phyloP scores from a whole-genome alignment of 2,329 filamentous ascomycete genomes.

The Neoarthrinium moseri region DNA sequence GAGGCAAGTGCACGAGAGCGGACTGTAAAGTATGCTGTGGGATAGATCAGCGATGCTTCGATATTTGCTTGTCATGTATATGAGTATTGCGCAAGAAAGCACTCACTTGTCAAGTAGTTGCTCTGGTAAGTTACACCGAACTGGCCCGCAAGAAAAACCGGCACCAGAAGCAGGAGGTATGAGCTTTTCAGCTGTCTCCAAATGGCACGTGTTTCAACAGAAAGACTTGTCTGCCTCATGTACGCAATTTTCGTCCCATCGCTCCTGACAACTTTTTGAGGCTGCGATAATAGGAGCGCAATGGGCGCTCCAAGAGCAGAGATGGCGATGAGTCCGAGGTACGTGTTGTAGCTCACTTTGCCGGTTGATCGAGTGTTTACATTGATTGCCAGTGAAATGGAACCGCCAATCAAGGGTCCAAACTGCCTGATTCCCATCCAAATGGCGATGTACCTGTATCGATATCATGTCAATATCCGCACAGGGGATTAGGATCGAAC shows the following conservation, averaged over 20 bases:
- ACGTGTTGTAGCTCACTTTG: slow-evolving; percentile 3
- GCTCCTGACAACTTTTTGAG: slow-evolving; percentile 1
- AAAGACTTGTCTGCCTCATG: neutral
- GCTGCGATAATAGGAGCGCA: neutral
- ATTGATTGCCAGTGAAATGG: slow-evolving; percentile 1
- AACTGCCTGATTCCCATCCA: slow-evolving; percentile 1
- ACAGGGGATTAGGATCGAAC: too few species aligned
- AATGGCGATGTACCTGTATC: neutral
- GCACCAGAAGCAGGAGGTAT: neutral
- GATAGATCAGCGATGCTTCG: neutral
- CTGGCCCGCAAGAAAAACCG: neutral
- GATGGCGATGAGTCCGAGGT: slow-evolving; percentile 1
- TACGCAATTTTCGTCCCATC: slow-evolving; percentile 4
- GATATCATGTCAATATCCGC: neutral
- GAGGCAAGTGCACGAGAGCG: slow-evolving; percentile 1
- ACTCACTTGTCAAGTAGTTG: slow-evolving; percentile 1
- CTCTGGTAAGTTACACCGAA: slow-evolving; percentile 4
- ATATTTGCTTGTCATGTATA: neutral
- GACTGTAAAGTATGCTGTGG: slow-evolving; percentile 1
- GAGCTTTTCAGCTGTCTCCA: slow-evolving; percentile 2
- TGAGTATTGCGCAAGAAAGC: too few species aligned
- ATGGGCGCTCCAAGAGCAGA: neutral
- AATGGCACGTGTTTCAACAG: neutral
- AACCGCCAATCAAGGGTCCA: neutral
- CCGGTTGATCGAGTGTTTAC: slow-evolving; percentile 1